Evolutionary conservation across 306 rosid genomes (phyloP), one percentile per base, ranked within the genome.

Genomic region (Lithocarpus polystachyus): DNA sequence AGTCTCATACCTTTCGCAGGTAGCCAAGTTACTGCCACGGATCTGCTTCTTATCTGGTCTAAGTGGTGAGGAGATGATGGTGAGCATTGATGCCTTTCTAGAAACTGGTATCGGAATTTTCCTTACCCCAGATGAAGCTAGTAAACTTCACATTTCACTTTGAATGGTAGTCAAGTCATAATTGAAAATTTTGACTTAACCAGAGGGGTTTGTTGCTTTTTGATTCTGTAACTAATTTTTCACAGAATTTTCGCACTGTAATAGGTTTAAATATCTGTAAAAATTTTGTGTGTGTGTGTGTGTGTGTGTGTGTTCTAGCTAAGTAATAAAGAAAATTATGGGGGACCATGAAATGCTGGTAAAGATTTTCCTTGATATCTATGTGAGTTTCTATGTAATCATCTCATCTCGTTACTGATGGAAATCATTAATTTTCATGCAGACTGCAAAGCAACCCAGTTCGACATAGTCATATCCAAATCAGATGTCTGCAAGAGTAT

Each of bases 51-150:
- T 92, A 29, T 95, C 98, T 19, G 99, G 99, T 82, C 89, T 95
- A 72, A 90, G 89, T 19, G 98, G 99, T 68, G 98, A 92, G 85
- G 98, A 95, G 90, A 95, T 88, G 99, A 89, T 95, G 89, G 89
- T 91, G 97, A 90, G 92, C 80, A 88, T 95, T 29, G 98, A 95
- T 67, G 89, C 97, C 81, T 95, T 91, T 82, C 96, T 92, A 4
- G 97, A 95, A 78, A 77, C 92, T 9, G 99, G 98, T 92, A 90
- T 75, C 19, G 3, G 45, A 68, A 31, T 68, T 72, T 24, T 73
- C 52, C 54, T 18, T 28, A 62, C 29, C 20, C 37, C 31, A 24
- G 6, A 15, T 35, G 29, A 62, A 62, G 35, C 33, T 26, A 28
- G 69, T 62, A 6, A 62, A 62, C 45, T 68, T 68, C 28, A 19